Base-by-base conservation (phyloP, 164 flowering plant species). In the Houttuynia cordata region DNA sequence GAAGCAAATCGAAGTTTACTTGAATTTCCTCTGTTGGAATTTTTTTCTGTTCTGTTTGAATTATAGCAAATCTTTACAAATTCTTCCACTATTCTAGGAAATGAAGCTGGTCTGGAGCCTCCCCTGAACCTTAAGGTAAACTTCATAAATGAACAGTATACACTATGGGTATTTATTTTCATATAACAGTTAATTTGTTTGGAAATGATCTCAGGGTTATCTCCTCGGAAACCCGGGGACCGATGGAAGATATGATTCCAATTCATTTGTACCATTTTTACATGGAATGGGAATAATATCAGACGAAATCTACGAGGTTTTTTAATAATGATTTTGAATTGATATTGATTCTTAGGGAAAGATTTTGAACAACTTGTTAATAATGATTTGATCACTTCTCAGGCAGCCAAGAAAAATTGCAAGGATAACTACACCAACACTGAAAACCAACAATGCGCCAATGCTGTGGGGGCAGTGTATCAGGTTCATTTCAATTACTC, bases 271-370 rank as follows among this genome's bases (percentile, higher is more conserved):
- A 18, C 73, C 71, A 50, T 79, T 58, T 66, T 74, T 63, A 24
- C 78, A 78, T 67, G 73, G 77, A 2, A 73, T 79, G 80, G 74
- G 64, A 0, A 68, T 83, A 24, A 66, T 83, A 41, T 76, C 83
- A 0, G 78, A 81, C 47, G 80, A 81, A 65, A 70, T 74, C 13
- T 83, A 76, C 24, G 68, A 77, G 88, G 88, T 80, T 34, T 45
- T 45, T 45, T 4, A 12, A 12, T 45, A 45, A 2, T 3, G 60
- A 42, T 8, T 14, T 21, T 21, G 13, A 13, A 19, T 7, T 18
- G 3, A 18, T 18, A 15, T 52, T 14, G 17, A 10, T 1, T 19
- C 7, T 23, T 24, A 24, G 17, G 0, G 6, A 21, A 12, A 22
- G 24, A 45, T 20, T 8, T 45, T 5, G 41, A 19, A n/a, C 17